Base-by-base conservation (phyloP, 495 filamentous ascomycete genomes). In the Xylaria flabelliformis region DNA sequence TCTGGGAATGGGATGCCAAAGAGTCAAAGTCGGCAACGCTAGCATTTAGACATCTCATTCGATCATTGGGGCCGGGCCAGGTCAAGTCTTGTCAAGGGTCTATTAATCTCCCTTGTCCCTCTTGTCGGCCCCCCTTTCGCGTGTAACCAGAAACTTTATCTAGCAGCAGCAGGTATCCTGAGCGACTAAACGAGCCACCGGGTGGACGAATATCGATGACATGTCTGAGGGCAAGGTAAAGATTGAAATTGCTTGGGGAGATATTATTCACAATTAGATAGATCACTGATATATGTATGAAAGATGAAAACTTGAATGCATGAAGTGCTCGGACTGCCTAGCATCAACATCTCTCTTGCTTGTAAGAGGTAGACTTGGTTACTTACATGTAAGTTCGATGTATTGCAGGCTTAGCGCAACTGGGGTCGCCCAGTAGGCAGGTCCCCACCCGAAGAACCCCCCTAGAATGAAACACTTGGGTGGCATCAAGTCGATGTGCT, bases 311-410 rank as follows among this genome's bases (percentile, higher is more conserved):
- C 34, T 61, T 21, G 32, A 61, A 39, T 39, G 58, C 58, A 61
- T 61, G 26, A 61, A 21, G 58, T 61, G 58, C 58, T 61, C 58
- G 58, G 58, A 61, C 58, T 61, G 24, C 58, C 36, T 41, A 9
- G 56, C 56, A 61, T 61, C 10, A 61, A 39, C 59, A 63, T 63
- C 39, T 41, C 42, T 24, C 21, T 21, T 58, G 55, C 19, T 58
- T 8, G 3, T 17, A 1, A 50, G 26, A 29, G 26, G 48, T 39
- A 13, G 39, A 42, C 39, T 13, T 39, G 36, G 1, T 8, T 39
- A 39, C 36, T 39, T 8, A 39, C 6, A 39, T 8, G 8, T 39
- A 6, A 39, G 36, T 39, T 39, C 36, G 36, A 39, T 39, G 36
- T 8, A 39, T 39, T 39, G 36, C 36, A 39, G 36, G 36, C 36